These are phyloP conservation scores for Tolypocladium album DNA, from an alignment of 2,329 filamentous ascomycete species.

Conservation along the genomic window DNA sequence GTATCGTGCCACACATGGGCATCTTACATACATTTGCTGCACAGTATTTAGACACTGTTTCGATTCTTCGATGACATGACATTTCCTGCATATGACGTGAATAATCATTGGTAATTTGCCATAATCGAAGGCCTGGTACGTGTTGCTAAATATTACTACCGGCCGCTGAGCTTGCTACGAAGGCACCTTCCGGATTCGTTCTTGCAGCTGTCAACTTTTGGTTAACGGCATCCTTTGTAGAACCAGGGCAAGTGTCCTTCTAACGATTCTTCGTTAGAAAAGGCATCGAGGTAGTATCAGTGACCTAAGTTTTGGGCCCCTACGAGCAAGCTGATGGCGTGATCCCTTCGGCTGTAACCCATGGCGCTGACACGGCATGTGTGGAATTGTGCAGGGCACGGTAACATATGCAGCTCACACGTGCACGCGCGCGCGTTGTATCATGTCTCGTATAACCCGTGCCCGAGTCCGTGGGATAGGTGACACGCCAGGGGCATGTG, in stretches of 20 bases:
- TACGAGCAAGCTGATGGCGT: neutral
- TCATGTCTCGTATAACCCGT: neutral
- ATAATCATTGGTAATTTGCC: neutral
- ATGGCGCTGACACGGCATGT: neutral
- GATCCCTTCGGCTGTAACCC: neutral
- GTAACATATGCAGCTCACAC: neutral
- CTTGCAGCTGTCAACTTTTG: neutral
- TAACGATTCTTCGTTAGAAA: neutral
- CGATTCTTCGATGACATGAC: neutral
- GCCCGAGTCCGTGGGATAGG: neutral
- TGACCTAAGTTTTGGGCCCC: neutral
- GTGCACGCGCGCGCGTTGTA: neutral
- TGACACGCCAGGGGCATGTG: neutral
- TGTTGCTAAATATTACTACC: neutral
- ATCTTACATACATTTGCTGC: neutral
- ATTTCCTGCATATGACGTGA: neutral
- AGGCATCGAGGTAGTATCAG: neutral
- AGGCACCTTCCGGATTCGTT: neutral
- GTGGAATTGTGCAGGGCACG: neutral
- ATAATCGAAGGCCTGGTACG: neutral
- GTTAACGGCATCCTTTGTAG: neutral
- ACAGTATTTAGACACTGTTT: neutral
- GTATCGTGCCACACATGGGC: neutral
- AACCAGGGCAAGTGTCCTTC: neutral
- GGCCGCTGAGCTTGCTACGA: neutral